Percentiles rank a stretch among this genome's conserved stretches.
These are phyloP conservation scores for Aschersonia sp. DNA, from an alignment of 2,329 filamentous ascomycete species.

Conservation along the genomic window DNA sequence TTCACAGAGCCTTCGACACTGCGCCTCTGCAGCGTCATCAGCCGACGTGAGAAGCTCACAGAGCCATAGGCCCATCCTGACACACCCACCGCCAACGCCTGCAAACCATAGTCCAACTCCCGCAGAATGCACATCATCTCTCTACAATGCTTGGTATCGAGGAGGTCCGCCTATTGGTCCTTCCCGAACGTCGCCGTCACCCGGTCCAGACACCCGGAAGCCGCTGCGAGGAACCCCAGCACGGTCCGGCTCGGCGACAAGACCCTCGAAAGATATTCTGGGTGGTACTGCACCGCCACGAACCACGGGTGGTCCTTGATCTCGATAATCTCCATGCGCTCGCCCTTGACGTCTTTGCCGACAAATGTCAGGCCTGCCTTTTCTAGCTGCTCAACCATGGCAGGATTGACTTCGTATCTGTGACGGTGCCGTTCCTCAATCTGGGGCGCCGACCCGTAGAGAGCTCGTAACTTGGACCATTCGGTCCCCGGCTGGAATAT, in stretches of 20 bases:
- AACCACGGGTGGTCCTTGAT: conserved; percentile 60
- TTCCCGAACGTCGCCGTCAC: neutral
- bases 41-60: too few species aligned
- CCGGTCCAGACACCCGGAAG: neutral
- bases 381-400: conserved; percentile 54
- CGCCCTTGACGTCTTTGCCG: conserved; percentile 64
- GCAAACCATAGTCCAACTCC: too few species aligned
- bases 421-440: conserved; percentile 72
- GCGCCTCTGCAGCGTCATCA: too few species aligned
- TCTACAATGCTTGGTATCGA: neutral
- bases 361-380: conserved; percentile 58
- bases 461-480: conserved; percentile 61
- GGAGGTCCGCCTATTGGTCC: neutral
- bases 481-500: conserved; percentile 62
- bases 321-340: conserved; percentile 74
- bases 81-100: too few species aligned
- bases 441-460: conserved; percentile 48
- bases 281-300: neutral
- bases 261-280: neutral
- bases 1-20: too few species aligned
- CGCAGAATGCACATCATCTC: too few species aligned
- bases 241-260: neutral
- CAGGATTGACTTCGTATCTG: conserved; percentile 81
- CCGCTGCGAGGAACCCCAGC: neutral
- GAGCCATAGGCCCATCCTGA: too few species aligned